Evolutionary conservation across 2,329 filamentous ascomycete genomes (phyloP), one percentile per base, ranked within the genome.

Genomic region (Podosphaera fusca): DNA sequence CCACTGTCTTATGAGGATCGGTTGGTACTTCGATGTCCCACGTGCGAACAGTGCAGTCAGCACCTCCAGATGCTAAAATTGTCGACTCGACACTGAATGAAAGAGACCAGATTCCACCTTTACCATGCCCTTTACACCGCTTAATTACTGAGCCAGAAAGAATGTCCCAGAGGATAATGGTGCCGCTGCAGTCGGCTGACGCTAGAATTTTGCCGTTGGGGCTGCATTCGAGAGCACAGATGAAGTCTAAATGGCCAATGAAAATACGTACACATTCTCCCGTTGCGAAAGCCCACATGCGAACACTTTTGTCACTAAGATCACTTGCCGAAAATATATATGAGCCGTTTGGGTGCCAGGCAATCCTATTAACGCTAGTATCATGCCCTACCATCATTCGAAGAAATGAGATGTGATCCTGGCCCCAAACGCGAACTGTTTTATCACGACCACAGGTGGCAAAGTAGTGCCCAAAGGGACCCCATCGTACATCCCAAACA

Each of bases 381-480:
- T 96, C 89, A 66, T 98, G 92, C 0, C 92, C 92, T 2, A 90
- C 86, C 60, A 95, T 82, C 54, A 96, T 78, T 49, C 92, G 83
- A 60, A 92, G 80, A 9, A 88, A 85, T 31, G 88, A 88, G 49
- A 94, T 89, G 62, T 94, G 86, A 66, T 95, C 89, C 60, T 94
- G 94, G 60, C 84, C 84, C 86, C 90, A 98, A 10, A 96, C 74
- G 14, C 92, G 82, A 7, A 88, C 86, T 1, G 86, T 94, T 69
- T 87, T 88, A 69, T 98, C 92, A 69, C 87, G 87, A 7, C 87
- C 87, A 40, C 81, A 85, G 5, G 85, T 89, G 42, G 86, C 76
- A 67, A 98, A 98, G 71, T 98, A 98, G 70, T 96, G 89, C 0
- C 92, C 92, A 58, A 88, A 89, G 0, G 92, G 92, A 3, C 87